Evolutionary conservation across 2,329 filamentous ascomycete species (phyloP), one percentile per base, ranked within the genome.

Genomic region (Aspergillus sp.): DNA sequence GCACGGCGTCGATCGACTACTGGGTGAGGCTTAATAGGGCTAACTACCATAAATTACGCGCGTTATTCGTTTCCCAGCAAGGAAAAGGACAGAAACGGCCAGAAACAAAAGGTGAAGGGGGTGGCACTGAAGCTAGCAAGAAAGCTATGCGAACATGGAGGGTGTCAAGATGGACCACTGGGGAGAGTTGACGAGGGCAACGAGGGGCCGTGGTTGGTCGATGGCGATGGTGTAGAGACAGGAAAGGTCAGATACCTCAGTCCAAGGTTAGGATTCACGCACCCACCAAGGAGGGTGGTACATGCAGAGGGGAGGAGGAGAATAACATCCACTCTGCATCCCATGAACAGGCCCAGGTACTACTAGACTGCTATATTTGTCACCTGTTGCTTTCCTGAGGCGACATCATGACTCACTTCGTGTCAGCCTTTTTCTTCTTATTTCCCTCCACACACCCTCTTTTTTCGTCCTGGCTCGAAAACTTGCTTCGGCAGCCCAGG

Each of bases 1-100:
- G 75, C 75, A 77, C 71, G 70, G 65, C 67, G 73, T 75, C 73
- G 73, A 77, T 77, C 75, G 68, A 69, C 67, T 60, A 70, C 70
- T 70, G 68, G 64, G 72, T 66, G 65, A 71, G 72, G 70, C 68
- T 74, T 73, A 66, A 70, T 64, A 54, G 64, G 58, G 57, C 62
- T 64, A 68, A 66, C 59, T 54, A 63, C 48, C 46, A 48, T 52
- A 63, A 59, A 67, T 71, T 68, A 68, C 65, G 58, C 65, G 59
- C 63, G 42, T 60, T 64, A 51, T 60, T 56, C 41, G 44, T 57
- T 51, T 61, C 50, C 56, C 44, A 58, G 51, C 48, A 51, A 54
- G 53, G 37, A 55, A 39, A 63, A 53, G 63, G 55, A 61, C 58
- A 58, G 41, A 51, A 59, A 66, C 54, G 59, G 61, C 27, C 27